Percentiles rank a stretch among this genome's conserved stretches.
phyloP scores from a whole-genome alignment of 805 yeast genomes.

The Ogataea allantospora region DNA sequence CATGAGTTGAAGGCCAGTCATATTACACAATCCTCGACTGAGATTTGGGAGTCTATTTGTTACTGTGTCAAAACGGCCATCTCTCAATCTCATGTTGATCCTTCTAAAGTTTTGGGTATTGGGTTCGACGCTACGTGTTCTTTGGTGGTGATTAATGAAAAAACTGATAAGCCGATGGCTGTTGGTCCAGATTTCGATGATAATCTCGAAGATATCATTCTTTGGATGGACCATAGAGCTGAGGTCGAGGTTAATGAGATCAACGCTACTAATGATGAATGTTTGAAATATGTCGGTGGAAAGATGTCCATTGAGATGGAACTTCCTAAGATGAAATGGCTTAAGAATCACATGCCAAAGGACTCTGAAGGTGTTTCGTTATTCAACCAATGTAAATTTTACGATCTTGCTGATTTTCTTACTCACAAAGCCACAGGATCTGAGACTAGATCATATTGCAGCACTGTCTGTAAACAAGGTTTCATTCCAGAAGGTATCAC shows the following conservation, averaged over 20 bases:
- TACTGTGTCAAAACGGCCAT: slow-evolving; percentile 75
- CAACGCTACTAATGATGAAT: slow-evolving; percentile 75
- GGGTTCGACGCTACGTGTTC: slow-evolving; percentile 99
- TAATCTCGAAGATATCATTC: slow-evolving; percentile 72
- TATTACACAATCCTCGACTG: slow-evolving; percentile 84
- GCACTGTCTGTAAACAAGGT: slow-evolving; percentile 95
- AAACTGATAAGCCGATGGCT: slow-evolving; percentile 66
- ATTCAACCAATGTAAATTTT: slow-evolving; percentile 69
- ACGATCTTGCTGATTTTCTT: slow-evolving; percentile 87
- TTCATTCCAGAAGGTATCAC: slow-evolving; percentile 91
- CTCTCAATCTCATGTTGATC: slow-evolving; percentile 70
- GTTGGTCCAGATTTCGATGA: slow-evolving; percentile 90
- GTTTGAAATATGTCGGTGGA: slow-evolving; percentile 92
- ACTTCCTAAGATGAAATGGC: slow-evolving; percentile 95
- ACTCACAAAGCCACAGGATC: slow-evolving; percentile 88
- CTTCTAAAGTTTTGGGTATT: slow-evolving; percentile 70
- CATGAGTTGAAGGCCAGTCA: slow-evolving; percentile 69
- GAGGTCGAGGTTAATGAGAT: slow-evolving; percentile 74
- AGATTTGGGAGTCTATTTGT: slow-evolving; percentile 89
- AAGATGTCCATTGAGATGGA: slow-evolving; percentile 99
- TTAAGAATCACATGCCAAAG: slow-evolving; percentile 76
- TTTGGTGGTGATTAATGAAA: slow-evolving; percentile 71
- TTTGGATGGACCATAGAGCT: slow-evolving; percentile 99
- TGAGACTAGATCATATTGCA: slow-evolving; percentile 85
- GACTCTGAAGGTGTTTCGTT: slow-evolving; percentile 33